Evolutionary conservation across 768 basidiomycete species (phyloP), one percentile per base, ranked within the genome.

Genomic region (Gloeostereum incarnatum): DNA sequence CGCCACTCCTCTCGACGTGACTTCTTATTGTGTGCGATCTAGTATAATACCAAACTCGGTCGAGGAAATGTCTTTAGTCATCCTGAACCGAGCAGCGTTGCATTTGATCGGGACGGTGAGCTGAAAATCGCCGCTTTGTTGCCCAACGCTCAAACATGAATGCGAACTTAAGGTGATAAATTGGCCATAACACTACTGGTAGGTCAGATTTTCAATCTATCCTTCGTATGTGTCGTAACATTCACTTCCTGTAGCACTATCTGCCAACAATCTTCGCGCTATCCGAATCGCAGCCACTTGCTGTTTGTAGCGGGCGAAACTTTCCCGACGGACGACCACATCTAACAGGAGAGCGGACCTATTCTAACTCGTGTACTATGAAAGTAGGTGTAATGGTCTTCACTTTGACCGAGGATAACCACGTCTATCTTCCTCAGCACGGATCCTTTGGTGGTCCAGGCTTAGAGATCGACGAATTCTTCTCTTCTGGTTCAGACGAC

Each of bases 401-500:
- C 30, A 38, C 20, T 20, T 17, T 35, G 6, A n/a, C 41, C 23
- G 9, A n/a, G n/a, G 10, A 31, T 35, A 27, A 33, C 30, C 31
- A 20, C 17, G 8, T 44, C 20, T 2, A 16, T 22, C 22, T 38
- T 37, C 25, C 46, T 35, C 41, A 88, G 82, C 81, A 87, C 43
- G 85, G 84, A 3, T 72, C 75, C 4, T 89, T 91, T 45, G 83
- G 87, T 25, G 73, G 75, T 2, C 67, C 69, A 1, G 70, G 69
- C 3, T 49, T 69, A 20, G 62, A 69, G 33, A 57, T 48, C 17
- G 81, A 83, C 39, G 54, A 65, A 21, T 73, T 80, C 48, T 90
- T 80, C 49, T 69, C 69, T 24, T 71, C 73, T n/a, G 88, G 88
- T 11, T 88, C 84, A 8, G 88, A 91, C 51, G 84, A 90, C 54